Percentiles rank a stretch among this genome's conserved stretches.
Conservation (phyloP, 768 basidiomycete species). For the Lactifluus piperatus region DNA sequence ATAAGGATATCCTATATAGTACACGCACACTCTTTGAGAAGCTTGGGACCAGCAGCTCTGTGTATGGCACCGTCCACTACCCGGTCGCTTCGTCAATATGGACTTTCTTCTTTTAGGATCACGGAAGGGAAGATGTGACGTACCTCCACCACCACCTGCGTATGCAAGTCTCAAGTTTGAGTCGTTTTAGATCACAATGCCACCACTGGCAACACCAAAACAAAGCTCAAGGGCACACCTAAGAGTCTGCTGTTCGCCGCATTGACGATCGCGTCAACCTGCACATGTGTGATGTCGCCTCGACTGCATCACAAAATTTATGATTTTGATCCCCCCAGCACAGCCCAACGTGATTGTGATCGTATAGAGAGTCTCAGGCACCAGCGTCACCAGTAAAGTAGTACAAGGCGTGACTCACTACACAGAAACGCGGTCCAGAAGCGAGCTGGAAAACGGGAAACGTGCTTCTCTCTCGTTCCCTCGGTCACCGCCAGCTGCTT, state of each 20-base stretch:
- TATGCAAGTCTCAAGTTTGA: background rate
- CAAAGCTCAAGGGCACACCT: conserved; percentile 33
- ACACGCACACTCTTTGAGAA: conserved; percentile 56
- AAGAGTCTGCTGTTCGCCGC: conserved; percentile 68
- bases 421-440: conserved; percentile 56
- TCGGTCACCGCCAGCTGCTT: background rate
- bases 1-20: background rate
- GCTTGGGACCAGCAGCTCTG: conserved; percentile 54
- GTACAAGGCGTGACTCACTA: too few species aligned
- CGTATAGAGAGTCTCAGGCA: too few species aligned
- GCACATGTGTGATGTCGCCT: conserved; percentile 68
- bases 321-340: too few species aligned
- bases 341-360: too few species aligned
- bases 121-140: conserved; percentile 18
- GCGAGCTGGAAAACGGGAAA: conserved; percentile 31
- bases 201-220: background rate
- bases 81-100: background rate
- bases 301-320: conserved; percentile 36
- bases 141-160: conserved; percentile 71
- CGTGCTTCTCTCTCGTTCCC: conserved; percentile 27
- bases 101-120: background rate
- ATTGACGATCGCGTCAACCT: conserved; percentile 71
- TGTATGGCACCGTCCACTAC: conserved; percentile 82
- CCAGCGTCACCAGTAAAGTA: background rate
- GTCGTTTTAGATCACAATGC: background rate